Evolutionary conservation across 345 rosid species (phyloP), one percentile per base, ranked within the genome.

Genomic region (Acer negundo): DNA sequence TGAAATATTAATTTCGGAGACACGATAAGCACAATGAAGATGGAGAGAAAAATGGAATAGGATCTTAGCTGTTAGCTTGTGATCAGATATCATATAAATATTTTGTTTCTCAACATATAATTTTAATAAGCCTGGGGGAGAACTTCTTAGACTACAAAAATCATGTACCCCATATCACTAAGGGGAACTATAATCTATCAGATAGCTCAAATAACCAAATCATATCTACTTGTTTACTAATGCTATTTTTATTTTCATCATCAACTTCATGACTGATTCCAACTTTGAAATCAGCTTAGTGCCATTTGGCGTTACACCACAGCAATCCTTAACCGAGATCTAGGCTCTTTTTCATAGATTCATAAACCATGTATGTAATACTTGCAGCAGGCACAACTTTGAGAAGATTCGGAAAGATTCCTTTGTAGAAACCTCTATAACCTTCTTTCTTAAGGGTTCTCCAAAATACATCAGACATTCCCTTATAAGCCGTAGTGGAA

Each of bases 361-460:
- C 98, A 38, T 96, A 96, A 69, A 90, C 91, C 76, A 82, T 40
- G 80, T 85, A 85, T 8, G 85, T 81, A 65, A 90, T 88, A 77
- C 90, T 85, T 47, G 92, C 90, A 46, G 90, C 79, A 61, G 90
- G 92, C 28, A 87, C 82, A 23, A 87, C 89, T 69, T 94, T 94
- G 76, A 96, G 94, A 81, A 96, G 90, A 76, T 94, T 96, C 4
- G 99, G 99, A 38, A 94, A 84, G 51, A 96, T 85, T 76, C 99
- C 99, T 85, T 92, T 94, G 87, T 94, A 96, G 72, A 96, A 96
- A 31, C 98, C 99, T 84, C 92, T 81, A 46, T 76, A 66, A 69
- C 98, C 97, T 89, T 96, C 99, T 1, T 86, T 87, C 84, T 67
- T 78, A 38, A 92, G 76, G 17, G 99, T 94, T 83, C 89, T 92